phyloP scores from a whole-genome alignment of 2,329 filamentous ascomycete genomes.

The Huntiella savannae region DNA sequence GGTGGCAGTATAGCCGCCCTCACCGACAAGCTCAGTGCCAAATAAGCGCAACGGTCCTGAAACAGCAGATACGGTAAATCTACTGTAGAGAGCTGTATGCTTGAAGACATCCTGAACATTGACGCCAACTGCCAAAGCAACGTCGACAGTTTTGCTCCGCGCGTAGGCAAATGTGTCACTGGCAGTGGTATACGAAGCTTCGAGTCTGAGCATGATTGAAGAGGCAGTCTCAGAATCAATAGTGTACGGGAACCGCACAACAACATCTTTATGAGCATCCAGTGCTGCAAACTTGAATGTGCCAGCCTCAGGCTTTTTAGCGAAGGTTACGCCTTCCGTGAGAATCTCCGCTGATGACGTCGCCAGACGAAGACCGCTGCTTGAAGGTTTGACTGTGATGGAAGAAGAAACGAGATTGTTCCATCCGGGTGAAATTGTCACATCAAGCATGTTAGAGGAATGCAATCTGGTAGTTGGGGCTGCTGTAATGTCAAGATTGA shows the following conservation, averaged over 20 bases:
- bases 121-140: slow-evolving; percentile 70
- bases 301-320: slow-evolving; percentile 33
- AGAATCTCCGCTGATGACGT: slow-evolving; percentile 38
- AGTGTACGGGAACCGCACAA: slow-evolving; percentile 60
- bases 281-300: slow-evolving; percentile 32
- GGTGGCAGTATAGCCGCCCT: slow-evolving; percentile 39
- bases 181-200: slow-evolving; percentile 52
- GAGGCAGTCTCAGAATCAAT: slow-evolving; percentile 47
- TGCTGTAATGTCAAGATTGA: slow-evolving; percentile 41
- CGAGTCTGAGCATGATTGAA: slow-evolving; percentile 55
- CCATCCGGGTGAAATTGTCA: slow-evolving; percentile 55
- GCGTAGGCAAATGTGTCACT: slow-evolving; percentile 43
- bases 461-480: slow-evolving; percentile 60
- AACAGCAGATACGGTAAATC: slow-evolving; percentile 77
- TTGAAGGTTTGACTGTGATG: slow-evolving; percentile 42
- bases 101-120: slow-evolving; percentile 97
- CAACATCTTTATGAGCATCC: slow-evolving; percentile 26
- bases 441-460: slow-evolving; percentile 55
- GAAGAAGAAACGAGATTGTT: slow-evolving; percentile 45
- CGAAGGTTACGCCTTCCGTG: slow-evolving; percentile 21
- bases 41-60: not conserved
- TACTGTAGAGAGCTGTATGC: slow-evolving; percentile 59
- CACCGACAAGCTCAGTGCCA: not conserved
- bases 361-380: slow-evolving; percentile 44
- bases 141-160: slow-evolving; percentile 42